These are phyloP conservation scores for Linnemannia elongata DNA, from an alignment of 192 early-diverging fungal species.

Conservation along the genomic window DNA sequence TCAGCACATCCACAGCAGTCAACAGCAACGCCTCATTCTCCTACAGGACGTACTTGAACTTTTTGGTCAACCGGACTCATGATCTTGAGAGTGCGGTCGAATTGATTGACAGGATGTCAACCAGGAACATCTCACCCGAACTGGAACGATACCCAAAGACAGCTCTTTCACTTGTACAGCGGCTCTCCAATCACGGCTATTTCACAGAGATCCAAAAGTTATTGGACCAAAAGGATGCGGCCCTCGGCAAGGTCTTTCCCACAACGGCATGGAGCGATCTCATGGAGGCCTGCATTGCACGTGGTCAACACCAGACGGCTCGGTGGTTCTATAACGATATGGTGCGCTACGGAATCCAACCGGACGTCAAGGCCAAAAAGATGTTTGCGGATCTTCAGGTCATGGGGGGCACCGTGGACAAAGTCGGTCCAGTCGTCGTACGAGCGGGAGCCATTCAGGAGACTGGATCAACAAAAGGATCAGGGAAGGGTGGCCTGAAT, in stretches of 20 bases:
- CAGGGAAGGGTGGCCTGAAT: neutral
- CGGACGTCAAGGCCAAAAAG: conserved; percentile 32
- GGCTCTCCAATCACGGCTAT: conserved; percentile 27
- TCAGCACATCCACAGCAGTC: neutral
- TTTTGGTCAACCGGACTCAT: conserved; percentile 20
- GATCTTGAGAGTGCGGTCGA: conserved; percentile 45
- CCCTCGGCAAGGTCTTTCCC: conserved; percentile 24
- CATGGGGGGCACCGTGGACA: conserved; percentile 30
- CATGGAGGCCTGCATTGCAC: conserved; percentile 32
- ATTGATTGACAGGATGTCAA: conserved; percentile 40
- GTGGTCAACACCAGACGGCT: conserved; percentile 41
- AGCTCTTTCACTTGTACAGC: neutral
- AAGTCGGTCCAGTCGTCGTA: conserved; percentile 8
- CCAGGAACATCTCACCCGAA: conserved; percentile 40
- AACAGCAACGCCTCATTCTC: conserved; percentile 39
- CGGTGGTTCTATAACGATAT: conserved; percentile 54
- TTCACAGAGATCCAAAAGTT: conserved; percentile 46
- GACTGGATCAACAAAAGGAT: neutral
- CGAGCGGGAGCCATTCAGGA: neutral
- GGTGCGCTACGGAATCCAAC: conserved; percentile 38
- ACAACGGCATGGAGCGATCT: conserved; percentile 35
- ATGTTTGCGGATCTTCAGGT: conserved; percentile 40
- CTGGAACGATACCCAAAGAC: conserved; percentile 43
- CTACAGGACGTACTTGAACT: conserved; percentile 41
- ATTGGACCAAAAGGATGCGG: conserved; percentile 32